Evolutionary conservation across 2,329 filamentous ascomycete genomes (phyloP).

Genomic region (Waltergamsia citrina): DNA sequence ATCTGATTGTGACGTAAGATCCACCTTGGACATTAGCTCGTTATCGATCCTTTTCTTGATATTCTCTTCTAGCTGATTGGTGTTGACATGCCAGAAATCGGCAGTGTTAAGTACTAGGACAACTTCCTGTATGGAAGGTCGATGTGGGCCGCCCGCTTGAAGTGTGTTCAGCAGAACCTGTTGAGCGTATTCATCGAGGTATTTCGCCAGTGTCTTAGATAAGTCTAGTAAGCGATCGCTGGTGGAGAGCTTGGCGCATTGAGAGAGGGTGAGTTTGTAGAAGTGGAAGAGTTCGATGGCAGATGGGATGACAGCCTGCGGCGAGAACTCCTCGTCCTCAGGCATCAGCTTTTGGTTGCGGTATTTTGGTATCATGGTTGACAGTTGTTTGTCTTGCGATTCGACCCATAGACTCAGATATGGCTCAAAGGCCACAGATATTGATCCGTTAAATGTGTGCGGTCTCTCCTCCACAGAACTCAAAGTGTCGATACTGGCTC

Average conservation of each 20-base stretch:
- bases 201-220: constrained; percentile 78
- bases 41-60: constrained; percentile 84
- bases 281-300: constrained; percentile 97
- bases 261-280: constrained; percentile 84
- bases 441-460: constrained; percentile 76
- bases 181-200: constrained; percentile 91
- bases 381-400: constrained; percentile 83
- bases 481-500: constrained; percentile 83
- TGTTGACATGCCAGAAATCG: constrained; percentile 93
- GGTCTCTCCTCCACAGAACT: constrained; percentile 68
- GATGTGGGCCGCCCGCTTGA: constrained; percentile 44
- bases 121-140: constrained; percentile 58
- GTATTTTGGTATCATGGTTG: constrained; percentile 78
- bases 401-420: constrained; percentile 97
- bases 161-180: constrained; percentile 73
- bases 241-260: constrained; percentile 93
- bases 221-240: constrained; percentile 80
- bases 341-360: constrained; percentile 71
- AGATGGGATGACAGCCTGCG: constrained; percentile 81
- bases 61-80: constrained; percentile 87
- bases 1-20: constrained; percentile 88
- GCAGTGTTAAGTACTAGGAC: constrained; percentile 90
- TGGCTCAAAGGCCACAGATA: constrained; percentile 94
- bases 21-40: constrained; percentile 65
- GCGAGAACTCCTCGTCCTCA: constrained; percentile 82